Conservation (phyloP, 2,329 filamentous ascomycete genomes). For the Chaetomiaceae sp. region DNA sequence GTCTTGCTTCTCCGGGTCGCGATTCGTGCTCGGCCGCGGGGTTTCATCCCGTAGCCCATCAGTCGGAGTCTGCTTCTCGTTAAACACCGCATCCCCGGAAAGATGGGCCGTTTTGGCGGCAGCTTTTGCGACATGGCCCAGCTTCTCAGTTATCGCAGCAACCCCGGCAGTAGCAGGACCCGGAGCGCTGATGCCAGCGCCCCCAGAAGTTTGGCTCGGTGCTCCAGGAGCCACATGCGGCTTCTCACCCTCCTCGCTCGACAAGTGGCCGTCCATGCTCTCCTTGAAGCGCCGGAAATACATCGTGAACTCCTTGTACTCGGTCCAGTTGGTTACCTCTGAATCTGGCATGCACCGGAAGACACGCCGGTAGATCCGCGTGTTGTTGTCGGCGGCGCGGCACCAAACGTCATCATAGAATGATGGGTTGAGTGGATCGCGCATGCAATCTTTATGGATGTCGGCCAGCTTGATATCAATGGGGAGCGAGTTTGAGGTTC, state of each 20-base stretch:
- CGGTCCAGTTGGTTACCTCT: slow-evolving; percentile 86
- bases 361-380: slow-evolving; percentile 85
- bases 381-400: slow-evolving; percentile 86
- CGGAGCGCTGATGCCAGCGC: slow-evolving; percentile 42
- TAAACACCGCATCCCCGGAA: slow-evolving; percentile 28
- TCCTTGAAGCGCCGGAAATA: slow-evolving; percentile 76
- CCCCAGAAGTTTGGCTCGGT: slow-evolving; percentile 26
- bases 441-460: slow-evolving; percentile 90
- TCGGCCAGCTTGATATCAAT: slow-evolving; percentile 68
- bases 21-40: slow-evolving; percentile 22
- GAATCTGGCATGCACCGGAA: slow-evolving; percentile 97
- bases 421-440: slow-evolving; percentile 72
- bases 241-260: slow-evolving; percentile 48
- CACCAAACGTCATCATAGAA: slow-evolving; percentile 92
- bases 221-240: slow-evolving; percentile 27
- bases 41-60: slow-evolving; percentile 15
- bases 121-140: slow-evolving; percentile 25
- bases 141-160: slow-evolving; percentile 37
- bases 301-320: slow-evolving; percentile 78
- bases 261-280: slow-evolving; percentile 55
- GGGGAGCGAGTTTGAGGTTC: slow-evolving; percentile 49
- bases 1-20: slow-evolving; percentile 5
- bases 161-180: slow-evolving; percentile 39
- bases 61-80: slow-evolving; percentile 42
- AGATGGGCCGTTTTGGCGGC: slow-evolving; percentile 20